Conservation (phyloP, 2,329 filamentous ascomycete species). For the Fusarium denticulatum region DNA sequence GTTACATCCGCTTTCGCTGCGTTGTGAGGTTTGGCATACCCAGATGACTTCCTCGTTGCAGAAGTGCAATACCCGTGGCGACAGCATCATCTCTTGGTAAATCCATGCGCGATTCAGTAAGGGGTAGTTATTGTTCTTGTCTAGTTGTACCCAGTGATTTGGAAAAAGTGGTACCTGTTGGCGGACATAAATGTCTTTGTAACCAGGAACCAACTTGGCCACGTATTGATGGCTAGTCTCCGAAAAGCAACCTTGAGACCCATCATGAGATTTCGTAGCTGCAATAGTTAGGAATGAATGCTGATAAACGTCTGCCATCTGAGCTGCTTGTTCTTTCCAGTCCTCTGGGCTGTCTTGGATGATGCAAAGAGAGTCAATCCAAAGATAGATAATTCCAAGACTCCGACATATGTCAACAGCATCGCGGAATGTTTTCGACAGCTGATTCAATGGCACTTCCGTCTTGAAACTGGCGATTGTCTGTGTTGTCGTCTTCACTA, state of each 20-base stretch:
- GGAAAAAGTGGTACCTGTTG: fast-evolving
- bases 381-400: background rate
- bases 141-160: background rate
- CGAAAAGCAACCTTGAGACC: background rate
- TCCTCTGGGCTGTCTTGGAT: background rate
- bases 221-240: background rate
- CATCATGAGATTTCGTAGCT: background rate
- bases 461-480: fast-evolving
- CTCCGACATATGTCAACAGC: background rate
- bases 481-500: background rate
- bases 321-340: background rate
- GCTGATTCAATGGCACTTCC: fast-evolving
- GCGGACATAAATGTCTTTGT: background rate
- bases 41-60: background rate
- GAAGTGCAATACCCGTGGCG: background rate
- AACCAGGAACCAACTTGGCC: background rate
- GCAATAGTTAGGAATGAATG: background rate
- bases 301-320: background rate
- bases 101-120: background rate
- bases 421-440: background rate
- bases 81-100: background rate
- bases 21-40: background rate
- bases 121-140: background rate
- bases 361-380: background rate
- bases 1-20: background rate